phyloP scores from a whole-genome alignment of 2,329 filamentous ascomycete genomes.

The Colletotrichum abscissum region DNA sequence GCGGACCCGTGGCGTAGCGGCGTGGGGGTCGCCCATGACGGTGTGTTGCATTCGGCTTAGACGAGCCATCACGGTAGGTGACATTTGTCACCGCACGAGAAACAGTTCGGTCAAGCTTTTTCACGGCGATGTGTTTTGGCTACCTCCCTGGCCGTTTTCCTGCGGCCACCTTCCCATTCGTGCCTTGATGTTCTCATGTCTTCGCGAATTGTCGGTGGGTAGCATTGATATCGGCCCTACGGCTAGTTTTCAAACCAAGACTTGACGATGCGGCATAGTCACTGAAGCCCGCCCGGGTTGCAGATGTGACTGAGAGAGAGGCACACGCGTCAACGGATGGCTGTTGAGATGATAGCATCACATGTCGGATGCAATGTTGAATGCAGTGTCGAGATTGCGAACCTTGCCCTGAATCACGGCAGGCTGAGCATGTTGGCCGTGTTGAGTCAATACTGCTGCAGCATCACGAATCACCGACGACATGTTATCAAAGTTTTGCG shows the following conservation, averaged over 20 bases:
- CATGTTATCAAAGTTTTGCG: background rate
- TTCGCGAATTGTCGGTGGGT: background rate
- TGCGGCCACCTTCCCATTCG: background rate
- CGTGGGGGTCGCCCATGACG: slow-evolving; percentile 4
- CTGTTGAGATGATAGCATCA: background rate
- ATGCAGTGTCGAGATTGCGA: background rate
- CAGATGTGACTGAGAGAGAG: background rate
- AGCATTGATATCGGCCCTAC: background rate
- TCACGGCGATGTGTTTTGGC: background rate
- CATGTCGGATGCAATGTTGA: background rate
- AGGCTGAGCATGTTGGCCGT: background rate
- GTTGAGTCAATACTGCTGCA: background rate
- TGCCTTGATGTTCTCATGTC: background rate
- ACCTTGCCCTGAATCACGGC: background rate
- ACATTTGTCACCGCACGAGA: background rate
- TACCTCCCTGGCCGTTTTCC: background rate
- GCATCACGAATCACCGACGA: background rate
- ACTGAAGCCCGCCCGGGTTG: background rate
- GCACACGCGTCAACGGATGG: background rate
- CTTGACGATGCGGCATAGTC: background rate
- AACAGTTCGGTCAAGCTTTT: background rate
- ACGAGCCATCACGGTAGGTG: background rate
- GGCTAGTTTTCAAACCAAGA: background rate
- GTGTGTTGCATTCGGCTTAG: background rate
- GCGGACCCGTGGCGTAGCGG: background rate